Percentiles rank a stretch among this genome's conserved stretches.
Evolutionary conservation across 179 eudicot genomes (phyloP).

Genomic region (Nepenthes alata): DNA sequence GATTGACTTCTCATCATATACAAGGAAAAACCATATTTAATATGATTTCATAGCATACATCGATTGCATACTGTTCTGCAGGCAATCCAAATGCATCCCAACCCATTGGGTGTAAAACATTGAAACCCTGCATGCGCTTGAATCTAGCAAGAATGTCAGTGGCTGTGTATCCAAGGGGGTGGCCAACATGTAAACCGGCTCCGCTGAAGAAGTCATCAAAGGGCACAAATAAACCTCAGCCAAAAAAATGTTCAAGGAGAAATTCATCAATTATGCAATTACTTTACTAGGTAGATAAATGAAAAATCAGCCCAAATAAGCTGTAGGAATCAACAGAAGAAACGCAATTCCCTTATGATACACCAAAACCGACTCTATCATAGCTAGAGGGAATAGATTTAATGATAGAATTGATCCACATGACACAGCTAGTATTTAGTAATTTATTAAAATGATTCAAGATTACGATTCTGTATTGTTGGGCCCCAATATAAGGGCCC

Average conservation of each 20-base stretch:
- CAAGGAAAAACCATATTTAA: constrained; percentile 3
- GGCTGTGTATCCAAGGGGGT: constrained; percentile 98
- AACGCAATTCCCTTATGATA: too few relatives aligned
- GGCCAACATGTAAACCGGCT: constrained; percentile 98
- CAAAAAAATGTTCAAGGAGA: neutral
- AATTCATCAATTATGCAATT: neutral
- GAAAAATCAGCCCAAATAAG: too few relatives aligned
- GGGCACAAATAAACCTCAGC: constrained; percentile 1
- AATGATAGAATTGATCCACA: too few relatives aligned
- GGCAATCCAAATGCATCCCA: constrained; percentile 99
- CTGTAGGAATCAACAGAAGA: too few relatives aligned
- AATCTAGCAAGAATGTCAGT: constrained; percentile 97
- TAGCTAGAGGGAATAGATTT: too few relatives aligned
- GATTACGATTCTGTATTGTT: too few relatives aligned
- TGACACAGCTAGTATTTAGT: too few relatives aligned
- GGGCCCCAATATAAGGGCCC: too few relatives aligned
- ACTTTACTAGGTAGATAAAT: neutral
- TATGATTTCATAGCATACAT: constrained; percentile 34
- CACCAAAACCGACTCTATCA: too few relatives aligned
- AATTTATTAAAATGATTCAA: too few relatives aligned
- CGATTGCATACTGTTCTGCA: constrained; percentile 97
- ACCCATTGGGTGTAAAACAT: constrained; percentile 98
- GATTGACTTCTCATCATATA: constrained; percentile 4
- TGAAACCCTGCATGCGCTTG: constrained; percentile 93
- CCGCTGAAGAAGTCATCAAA: constrained; percentile 45